Percentiles rank a stretch among this genome's conserved stretches.
Evolutionary conservation across 768 basidiomycete species (phyloP).

Genomic region (Rhizopogon rudus): DNA sequence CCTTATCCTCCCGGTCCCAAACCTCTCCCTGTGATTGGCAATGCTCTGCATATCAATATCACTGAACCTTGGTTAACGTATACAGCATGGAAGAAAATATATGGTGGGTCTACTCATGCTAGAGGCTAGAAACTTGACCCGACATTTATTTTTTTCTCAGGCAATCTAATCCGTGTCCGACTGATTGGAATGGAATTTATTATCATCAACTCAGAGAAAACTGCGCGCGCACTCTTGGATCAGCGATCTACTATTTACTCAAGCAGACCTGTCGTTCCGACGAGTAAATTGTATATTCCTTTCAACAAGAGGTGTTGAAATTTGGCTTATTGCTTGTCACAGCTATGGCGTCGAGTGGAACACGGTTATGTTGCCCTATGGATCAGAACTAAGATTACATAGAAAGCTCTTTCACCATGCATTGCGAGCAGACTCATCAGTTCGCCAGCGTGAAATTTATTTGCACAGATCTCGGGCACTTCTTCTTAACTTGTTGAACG

Average conservation of each 20-base stretch:
- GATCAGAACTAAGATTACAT: slow-evolving; percentile 13
- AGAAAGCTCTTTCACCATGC: slow-evolving; percentile 12
- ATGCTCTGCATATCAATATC: slow-evolving; percentile 18
- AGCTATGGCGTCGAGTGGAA: slow-evolving; percentile 22
- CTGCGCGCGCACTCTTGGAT: background rate
- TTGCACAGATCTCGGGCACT: slow-evolving; percentile 1
- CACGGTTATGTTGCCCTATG: slow-evolving; percentile 15
- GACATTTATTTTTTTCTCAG: background rate
- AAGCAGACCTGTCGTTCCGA: background rate
- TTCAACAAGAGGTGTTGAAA: background rate
- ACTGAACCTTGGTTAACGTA: slow-evolving; percentile 27
- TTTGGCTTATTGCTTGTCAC: background rate
- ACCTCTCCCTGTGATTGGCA: slow-evolving; percentile 23
- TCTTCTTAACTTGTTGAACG: slow-evolving; percentile 7
- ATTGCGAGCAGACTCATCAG: slow-evolving; percentile 8
- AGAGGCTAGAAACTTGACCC: no score
- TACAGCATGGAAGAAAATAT: slow-evolving; percentile 22
- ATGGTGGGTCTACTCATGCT: slow-evolving; percentile 18
- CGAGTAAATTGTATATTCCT: background rate
- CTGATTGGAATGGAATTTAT: background rate
- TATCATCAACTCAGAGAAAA: slow-evolving; percentile 5
- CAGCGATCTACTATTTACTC: slow-evolving; percentile 5
- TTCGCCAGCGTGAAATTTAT: slow-evolving; percentile 10
- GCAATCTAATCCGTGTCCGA: background rate
- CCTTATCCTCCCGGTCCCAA: slow-evolving; percentile 26